Evolutionary conservation across 257 asterid genomes (phyloP).

Genomic region (Ajuga chamaepitys): DNA sequence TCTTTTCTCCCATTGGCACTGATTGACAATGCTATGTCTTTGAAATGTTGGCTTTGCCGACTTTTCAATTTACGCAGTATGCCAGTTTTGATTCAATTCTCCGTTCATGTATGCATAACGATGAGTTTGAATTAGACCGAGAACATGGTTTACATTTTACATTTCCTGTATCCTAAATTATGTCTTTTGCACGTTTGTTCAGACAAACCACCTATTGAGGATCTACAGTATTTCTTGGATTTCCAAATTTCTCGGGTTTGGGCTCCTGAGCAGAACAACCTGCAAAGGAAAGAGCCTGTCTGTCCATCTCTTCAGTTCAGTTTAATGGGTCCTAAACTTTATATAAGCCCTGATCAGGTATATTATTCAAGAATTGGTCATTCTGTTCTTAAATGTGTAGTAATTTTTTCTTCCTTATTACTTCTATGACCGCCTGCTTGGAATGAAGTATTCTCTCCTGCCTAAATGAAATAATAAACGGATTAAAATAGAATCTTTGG

Average conservation of each 20-base stretch:
- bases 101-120: neutral
- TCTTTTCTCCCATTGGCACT: too few species aligned
- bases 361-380: neutral
- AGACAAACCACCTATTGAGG: constrained; percentile 99
- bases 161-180: neutral
- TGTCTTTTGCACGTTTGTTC: constrained; percentile 18
- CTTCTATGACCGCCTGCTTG: neutral
- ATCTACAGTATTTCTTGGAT: constrained; percentile 93
- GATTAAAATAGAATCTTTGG: neutral
- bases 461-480: neutral
- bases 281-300: constrained; percentile 91
- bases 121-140: neutral
- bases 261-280: constrained; percentile 96
- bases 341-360: constrained; percentile 97
- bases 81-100: neutral
- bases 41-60: too few species aligned
- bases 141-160: neutral
- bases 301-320: constrained; percentile 90
- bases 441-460: neutral
- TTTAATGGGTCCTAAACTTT: constrained; percentile 98
- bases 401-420: neutral
- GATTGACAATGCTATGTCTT: too few species aligned
- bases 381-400: neutral
- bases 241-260: constrained; percentile 88
- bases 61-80: neutral